Evolutionary conservation across 371 early-diverging fungal species (phyloP).

Genomic region (Enterocytospora artemiae): DNA sequence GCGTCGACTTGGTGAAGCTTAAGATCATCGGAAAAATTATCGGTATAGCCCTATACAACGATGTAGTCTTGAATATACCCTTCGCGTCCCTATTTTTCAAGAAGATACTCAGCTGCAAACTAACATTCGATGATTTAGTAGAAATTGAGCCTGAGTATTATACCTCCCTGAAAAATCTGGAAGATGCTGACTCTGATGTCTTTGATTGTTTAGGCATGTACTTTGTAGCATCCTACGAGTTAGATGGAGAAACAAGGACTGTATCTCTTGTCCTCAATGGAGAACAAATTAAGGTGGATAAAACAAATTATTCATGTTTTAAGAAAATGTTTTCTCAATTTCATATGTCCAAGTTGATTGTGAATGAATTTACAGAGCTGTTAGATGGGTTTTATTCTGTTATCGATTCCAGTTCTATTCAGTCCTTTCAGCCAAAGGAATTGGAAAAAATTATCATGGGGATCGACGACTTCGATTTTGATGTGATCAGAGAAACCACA

Average conservation of each 20-base stretch:
- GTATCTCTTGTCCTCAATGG: conserved; percentile 60
- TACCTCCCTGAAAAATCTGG: conserved; percentile 57
- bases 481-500: conserved; percentile 68
- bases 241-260: conserved; percentile 10
- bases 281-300: conserved; percentile 60
- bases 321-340: conserved; percentile 69
- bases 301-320: conserved; percentile 62
- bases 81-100: conserved; percentile 62
- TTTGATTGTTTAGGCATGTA: conserved; percentile 64
- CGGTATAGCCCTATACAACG: conserved; percentile 69
- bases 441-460: conserved; percentile 86
- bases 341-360: conserved; percentile 67
- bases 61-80: conserved; percentile 61
- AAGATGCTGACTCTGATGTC: conserved; percentile 61
- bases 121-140: conserved; percentile 63
- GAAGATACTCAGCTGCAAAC: conserved; percentile 67
- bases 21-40: conserved; percentile 62
- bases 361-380: conserved; percentile 72
- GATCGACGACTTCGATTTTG: conserved; percentile 71
- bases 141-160: conserved; percentile 60
- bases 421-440: conserved; percentile 66
- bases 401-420: conserved; percentile 60
- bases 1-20: conserved; percentile 58
- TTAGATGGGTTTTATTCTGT: conserved; percentile 74
- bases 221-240: conserved; percentile 22